phyloP scores from a whole-genome alignment of 805 yeast species.

The Grigorovia yakushimaensis region DNA sequence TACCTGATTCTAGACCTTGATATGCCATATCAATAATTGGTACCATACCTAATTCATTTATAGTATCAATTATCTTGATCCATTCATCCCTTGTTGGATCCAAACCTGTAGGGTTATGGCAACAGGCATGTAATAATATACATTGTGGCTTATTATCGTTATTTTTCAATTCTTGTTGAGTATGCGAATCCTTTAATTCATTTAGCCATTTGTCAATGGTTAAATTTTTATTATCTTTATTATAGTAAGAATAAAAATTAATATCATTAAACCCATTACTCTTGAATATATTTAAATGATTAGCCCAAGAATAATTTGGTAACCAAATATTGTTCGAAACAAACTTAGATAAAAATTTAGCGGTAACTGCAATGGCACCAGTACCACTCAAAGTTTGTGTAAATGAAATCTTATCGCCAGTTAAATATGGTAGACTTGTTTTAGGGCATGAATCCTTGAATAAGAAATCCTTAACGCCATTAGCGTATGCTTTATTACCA shows the following conservation, averaged over 20 bases:
- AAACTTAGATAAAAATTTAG: conserved; percentile 56
- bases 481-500: conserved; percentile 63
- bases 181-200: conserved; percentile 36
- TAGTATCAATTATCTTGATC: conserved; percentile 59
- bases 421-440: conserved; percentile 43
- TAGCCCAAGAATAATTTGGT: conserved; percentile 93
- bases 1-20: conserved; percentile 90
- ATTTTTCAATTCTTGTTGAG: conserved; percentile 25
- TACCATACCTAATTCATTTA: conserved; percentile 49
- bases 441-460: conserved; percentile 51
- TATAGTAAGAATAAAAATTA: conserved; percentile 59
- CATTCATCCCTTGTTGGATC: conserved; percentile 80
- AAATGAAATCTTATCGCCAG: conserved; percentile 60
- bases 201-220: conserved; percentile 54
- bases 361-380: conserved; percentile 82
- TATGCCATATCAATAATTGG: conserved; percentile 91
- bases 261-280: conserved; percentile 56
- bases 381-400: conserved; percentile 92
- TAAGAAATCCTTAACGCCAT: conserved; percentile 57
- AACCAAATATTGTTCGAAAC: conserved; percentile 42
- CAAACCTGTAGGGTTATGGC: conserved; percentile 95
- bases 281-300: conserved; percentile 71
- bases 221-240: conserved; percentile 47
- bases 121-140: conserved; percentile 83
- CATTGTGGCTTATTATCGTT: conserved; percentile 29